Percentiles rank a stretch among this genome's conserved stretches.
These are phyloP conservation scores for Fistulifera pelliculosa DNA, from an alignment of 108 stramenopile species.

Conservation along the genomic window DNA sequence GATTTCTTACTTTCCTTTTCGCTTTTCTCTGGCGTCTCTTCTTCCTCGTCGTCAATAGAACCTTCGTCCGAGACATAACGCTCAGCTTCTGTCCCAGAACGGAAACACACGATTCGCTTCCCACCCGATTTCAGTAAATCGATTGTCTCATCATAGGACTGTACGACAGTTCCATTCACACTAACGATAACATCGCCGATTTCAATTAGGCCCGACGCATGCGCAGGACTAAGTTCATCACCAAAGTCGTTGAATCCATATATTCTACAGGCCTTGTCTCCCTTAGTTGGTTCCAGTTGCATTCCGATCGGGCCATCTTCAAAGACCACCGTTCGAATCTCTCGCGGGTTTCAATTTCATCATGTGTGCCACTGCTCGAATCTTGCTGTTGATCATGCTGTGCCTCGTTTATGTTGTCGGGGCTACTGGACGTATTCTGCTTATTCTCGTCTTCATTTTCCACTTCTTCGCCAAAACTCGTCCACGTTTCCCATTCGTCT, in stretches of 20 bases:
- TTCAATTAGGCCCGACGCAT: constrained; percentile 14
- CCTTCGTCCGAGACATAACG: constrained; percentile 1
- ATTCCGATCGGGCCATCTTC: constrained; percentile 21
- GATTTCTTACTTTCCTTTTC: constrained; percentile 5
- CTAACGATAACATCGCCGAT: constrained; percentile 14
- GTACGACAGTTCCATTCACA: constrained; percentile 13
- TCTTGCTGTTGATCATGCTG: not conserved
- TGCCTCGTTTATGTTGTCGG: constrained; percentile 1
- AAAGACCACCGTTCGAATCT: constrained; percentile 10
- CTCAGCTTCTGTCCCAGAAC: constrained; percentile 5
- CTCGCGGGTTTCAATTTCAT: not conserved
- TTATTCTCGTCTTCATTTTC: not conserved
- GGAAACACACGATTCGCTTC: constrained; percentile 3
- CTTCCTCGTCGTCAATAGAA: constrained; percentile 3
- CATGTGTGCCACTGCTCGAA: not conserved
- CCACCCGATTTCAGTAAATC: constrained; percentile 8
- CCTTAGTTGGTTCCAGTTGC: constrained; percentile 18
- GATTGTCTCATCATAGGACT: constrained; percentile 14
- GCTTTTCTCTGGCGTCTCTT: not conserved
- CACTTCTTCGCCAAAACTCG: constrained; percentile 23
- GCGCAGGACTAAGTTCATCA: constrained; percentile 5
- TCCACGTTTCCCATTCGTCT: constrained; percentile 81
- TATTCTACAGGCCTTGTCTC: constrained; percentile 16
- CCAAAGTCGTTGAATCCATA: constrained; percentile 5
- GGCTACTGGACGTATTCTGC: not conserved